phyloP scores from a whole-genome alignment of 345 rosid species.

The Atalantia buxifolia region DNA sequence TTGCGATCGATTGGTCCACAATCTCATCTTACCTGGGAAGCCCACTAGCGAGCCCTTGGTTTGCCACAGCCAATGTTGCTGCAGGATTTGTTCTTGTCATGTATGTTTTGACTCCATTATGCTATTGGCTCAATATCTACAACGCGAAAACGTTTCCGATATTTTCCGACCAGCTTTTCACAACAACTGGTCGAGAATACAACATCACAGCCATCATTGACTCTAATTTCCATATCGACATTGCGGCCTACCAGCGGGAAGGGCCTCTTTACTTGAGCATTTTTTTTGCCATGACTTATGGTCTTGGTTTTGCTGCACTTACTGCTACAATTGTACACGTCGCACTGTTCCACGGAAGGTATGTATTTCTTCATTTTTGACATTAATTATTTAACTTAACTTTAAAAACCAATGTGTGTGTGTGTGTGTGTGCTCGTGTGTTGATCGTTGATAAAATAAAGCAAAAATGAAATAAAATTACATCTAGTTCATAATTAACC shows the following conservation, averaged over 20 bases:
- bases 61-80: slow-evolving; percentile 94
- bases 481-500: too few relatives aligned
- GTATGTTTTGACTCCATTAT: slow-evolving; percentile 73
- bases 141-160: slow-evolving; percentile 86
- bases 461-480: background rate
- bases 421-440: too few relatives aligned
- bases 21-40: slow-evolving; percentile 95
- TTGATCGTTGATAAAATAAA: background rate
- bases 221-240: slow-evolving; percentile 68
- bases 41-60: slow-evolving; percentile 99
- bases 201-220: slow-evolving; percentile 71
- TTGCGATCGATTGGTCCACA: slow-evolving; percentile 93
- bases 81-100: slow-evolving; percentile 62
- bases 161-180: slow-evolving; percentile 75
- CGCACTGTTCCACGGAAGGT: slow-evolving; percentile 90
- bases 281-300: slow-evolving; percentile 82
- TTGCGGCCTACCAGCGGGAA: slow-evolving; percentile 65
- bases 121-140: slow-evolving; percentile 74
- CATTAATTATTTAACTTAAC: background rate
- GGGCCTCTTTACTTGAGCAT: slow-evolving; percentile 87
- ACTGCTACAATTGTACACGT: slow-evolving; percentile 87
- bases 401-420: too few relatives aligned
- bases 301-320: slow-evolving; percentile 87
- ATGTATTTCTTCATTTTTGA: background rate
- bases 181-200: slow-evolving; percentile 62